Conservation (phyloP, 768 basidiomycete species). For the Kwoniella sp. region DNA sequence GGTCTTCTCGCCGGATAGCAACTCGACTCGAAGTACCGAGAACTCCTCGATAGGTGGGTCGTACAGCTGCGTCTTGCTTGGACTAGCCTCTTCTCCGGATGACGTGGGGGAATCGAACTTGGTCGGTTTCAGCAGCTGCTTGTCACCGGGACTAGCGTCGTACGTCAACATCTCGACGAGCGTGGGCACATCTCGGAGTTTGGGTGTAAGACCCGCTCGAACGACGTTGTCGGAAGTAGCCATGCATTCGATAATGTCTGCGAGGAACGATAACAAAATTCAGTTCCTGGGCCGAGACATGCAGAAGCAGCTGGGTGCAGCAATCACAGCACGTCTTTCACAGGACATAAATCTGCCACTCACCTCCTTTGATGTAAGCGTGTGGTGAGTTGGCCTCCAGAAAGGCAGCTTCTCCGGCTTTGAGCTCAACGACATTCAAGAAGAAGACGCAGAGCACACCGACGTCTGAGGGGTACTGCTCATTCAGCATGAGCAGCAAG, state of each 20-base stretch:
- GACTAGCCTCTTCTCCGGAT: conserved; percentile 25
- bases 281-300: no score
- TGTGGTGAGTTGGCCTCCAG: conserved; percentile 95
- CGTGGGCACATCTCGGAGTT: conserved; percentile 89
- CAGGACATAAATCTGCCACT: conserved; percentile 47
- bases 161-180: conserved; percentile 87
- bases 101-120: conserved; percentile 56
- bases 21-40: conserved; percentile 70
- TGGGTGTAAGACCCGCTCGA: conserved; percentile 95
- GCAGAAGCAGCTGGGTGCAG: not conserved
- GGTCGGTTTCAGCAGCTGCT: conserved; percentile 70
- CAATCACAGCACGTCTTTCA: not conserved
- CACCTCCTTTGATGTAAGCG: conserved; percentile 91
- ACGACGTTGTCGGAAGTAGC: conserved; percentile 82
- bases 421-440: conserved; percentile 79
- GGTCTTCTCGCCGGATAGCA: conserved; percentile 61
- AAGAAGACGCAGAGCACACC: conserved; percentile 90
- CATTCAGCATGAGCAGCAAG: conserved; percentile 63
- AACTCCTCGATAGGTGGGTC: conserved; percentile 94
- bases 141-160: conserved; percentile 66
- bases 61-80: conserved; percentile 63
- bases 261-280: not conserved
- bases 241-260: conserved; percentile 92
- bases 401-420: conserved; percentile 88
- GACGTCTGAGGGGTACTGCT: conserved; percentile 86